A percentile compares a stretch with the other conserved stretches of the same genome.
These are phyloP conservation scores for Ophiobolus disseminans DNA, from an alignment of 2,329 filamentous ascomycete species.

Conservation along the genomic window DNA sequence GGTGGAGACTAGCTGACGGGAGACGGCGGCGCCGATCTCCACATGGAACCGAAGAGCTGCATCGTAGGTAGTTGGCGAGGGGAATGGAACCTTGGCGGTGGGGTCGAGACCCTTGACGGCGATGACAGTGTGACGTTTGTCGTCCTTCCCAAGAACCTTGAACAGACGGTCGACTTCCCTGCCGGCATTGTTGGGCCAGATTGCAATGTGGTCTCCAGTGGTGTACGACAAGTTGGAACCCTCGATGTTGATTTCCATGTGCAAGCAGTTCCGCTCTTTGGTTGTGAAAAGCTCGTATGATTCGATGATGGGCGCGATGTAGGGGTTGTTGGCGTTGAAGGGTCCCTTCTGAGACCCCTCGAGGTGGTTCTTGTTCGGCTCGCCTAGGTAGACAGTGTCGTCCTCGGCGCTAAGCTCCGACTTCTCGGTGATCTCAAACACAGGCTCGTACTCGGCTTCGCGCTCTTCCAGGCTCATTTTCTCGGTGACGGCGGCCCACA, in stretches of 20 bases:
- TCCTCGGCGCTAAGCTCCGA: slow-evolving; percentile 76
- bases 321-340: slow-evolving; percentile 96
- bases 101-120: slow-evolving; percentile 90
- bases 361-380: slow-evolving; percentile 95
- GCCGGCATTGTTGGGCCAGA: slow-evolving; percentile 97
- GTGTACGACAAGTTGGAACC: slow-evolving; percentile 91
- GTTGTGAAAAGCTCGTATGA: slow-evolving; percentile 90
- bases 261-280: slow-evolving; percentile 91
- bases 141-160: slow-evolving; percentile 73
- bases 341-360: slow-evolving; percentile 84
- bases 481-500: slow-evolving; percentile 87
- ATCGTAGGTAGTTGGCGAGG: slow-evolving; percentile 95
- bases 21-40: slow-evolving; percentile 94
- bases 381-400: slow-evolving; percentile 87
- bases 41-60: slow-evolving; percentile 93
- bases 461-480: slow-evolving; percentile 92
- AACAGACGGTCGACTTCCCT: slow-evolving; percentile 91
- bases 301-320: slow-evolving; percentile 89
- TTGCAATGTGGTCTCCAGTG: slow-evolving; percentile 94
- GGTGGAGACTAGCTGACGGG: slow-evolving; percentile 89
- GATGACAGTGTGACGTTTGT: slow-evolving; percentile 83
- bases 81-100: slow-evolving; percentile 97
- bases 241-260: slow-evolving; percentile 92
- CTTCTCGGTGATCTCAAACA: slow-evolving; percentile 82
- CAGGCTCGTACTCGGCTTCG: slow-evolving; percentile 93